Conservation (phyloP, 768 basidiomycete genomes). For the Mrakia gelida region DNA sequence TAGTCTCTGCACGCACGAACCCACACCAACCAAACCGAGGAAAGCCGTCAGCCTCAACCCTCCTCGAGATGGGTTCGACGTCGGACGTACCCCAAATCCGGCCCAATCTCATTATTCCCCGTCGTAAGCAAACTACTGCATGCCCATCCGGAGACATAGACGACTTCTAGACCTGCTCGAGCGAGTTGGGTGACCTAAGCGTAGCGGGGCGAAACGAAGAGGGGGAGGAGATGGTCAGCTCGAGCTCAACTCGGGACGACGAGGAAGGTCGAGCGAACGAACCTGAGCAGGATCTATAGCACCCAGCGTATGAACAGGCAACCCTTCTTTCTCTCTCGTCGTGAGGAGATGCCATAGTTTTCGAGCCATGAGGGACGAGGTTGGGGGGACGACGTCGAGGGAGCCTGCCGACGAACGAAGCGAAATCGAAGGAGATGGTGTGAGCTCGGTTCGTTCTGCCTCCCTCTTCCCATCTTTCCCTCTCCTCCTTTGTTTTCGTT, state of each 20-base stretch:
- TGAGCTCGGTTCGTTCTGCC: neutral
- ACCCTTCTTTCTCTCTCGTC: slow-evolving; percentile 58
- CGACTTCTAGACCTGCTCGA: slow-evolving; percentile 65
- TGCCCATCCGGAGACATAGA: slow-evolving; percentile 93
- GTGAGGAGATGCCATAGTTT: slow-evolving; percentile 71
- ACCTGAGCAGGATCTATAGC: slow-evolving; percentile 75
- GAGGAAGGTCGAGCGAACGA: slow-evolving; percentile 46
- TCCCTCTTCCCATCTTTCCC: neutral
- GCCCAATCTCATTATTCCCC: slow-evolving; percentile 85
- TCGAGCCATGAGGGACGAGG: slow-evolving; percentile 72
- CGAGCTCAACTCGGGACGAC: neutral
- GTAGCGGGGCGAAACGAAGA: no score
- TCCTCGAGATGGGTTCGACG: slow-evolving; percentile 7
- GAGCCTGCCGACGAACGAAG: slow-evolving; percentile 36
- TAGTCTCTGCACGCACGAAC: slow-evolving; percentile 62
- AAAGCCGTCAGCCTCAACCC: neutral
- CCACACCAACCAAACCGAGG: neutral
- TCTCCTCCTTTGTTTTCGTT: neutral
- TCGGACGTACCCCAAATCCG: slow-evolving; percentile 74
- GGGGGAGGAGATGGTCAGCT: neutral
- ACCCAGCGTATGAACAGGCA: slow-evolving; percentile 84
- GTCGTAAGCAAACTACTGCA: slow-evolving; percentile 75
- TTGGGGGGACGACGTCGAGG: slow-evolving; percentile 69
- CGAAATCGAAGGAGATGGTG: neutral
- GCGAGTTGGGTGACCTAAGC: slow-evolving; percentile 82